Evolutionary conservation across 257 asterid species (phyloP), one percentile per base, ranked within the genome.

Genomic region (Ajuga chamaepitys): DNA sequence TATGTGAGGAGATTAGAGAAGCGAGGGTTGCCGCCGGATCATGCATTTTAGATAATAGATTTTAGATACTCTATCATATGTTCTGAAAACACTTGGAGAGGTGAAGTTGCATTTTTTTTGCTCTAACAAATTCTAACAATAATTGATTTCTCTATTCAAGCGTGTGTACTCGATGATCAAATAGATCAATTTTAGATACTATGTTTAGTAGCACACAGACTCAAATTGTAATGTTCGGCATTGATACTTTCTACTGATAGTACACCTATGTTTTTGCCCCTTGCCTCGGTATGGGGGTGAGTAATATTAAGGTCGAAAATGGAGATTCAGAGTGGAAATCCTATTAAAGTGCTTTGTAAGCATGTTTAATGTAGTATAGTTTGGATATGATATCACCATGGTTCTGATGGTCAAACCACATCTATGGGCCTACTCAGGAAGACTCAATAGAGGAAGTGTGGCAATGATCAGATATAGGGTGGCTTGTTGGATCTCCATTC

Each of bases 41-140:
- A n/a, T n/a, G n/a, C n/a, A n/a, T n/a, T n/a, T n/a, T n/a, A n/a
- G n/a, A n/a, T n/a, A n/a, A n/a, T n/a, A n/a, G n/a, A n/a, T 86
- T 57, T 75, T 94, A 55, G 83, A 96, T 44, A 89, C 96, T 64
- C 71, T 94, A 53, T 83, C 95, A 13, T 86, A 94, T 80, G 85
- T 85, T 54, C 67, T 90, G 78, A 89, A 75, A 75, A 94, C 96
- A 76, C 84, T 94, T 66, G 99, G 96, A 74, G 99, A 94, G 97
- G 99, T 94, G n/a, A 73, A 70, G 58, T 59, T 50, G 52, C 68
- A 57, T 80, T 35, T 35, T n/a, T n/a, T 58, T 70, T 47, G 34
- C 73, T 74, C 67, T 53, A 48, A 25, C 58, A 68, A 71, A 45
- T 46, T 58, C 46, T 60, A 54, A 30, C 57, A 54, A 58, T 70